A percentile compares a stretch with the other conserved stretches of the same genome.
phyloP scores from a whole-genome alignment of 352 stramenopile genomes.

The Globisporangium iwayamae region DNA sequence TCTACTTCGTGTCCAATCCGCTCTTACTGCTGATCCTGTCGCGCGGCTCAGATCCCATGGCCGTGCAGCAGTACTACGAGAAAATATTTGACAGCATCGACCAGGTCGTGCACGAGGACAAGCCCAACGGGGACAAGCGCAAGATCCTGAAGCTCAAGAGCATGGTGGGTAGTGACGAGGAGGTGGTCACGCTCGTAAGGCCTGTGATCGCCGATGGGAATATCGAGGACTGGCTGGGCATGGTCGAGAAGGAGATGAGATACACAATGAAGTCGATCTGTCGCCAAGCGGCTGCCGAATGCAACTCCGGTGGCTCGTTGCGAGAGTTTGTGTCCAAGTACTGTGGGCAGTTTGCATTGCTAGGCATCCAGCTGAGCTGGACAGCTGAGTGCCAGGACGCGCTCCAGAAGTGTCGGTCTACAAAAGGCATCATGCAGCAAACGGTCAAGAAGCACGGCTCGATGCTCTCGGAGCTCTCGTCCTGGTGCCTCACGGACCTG shows the following conservation, averaged over 20 bases:
- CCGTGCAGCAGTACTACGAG: slow-evolving; percentile 85
- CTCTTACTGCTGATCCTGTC: slow-evolving; percentile 87
- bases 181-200: slow-evolving; percentile 59
- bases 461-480: slow-evolving; percentile 87
- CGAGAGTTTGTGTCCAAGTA: slow-evolving; percentile 72
- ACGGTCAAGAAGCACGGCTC: slow-evolving; percentile 75
- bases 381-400: slow-evolving; percentile 70
- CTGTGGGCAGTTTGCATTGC: slow-evolving; percentile 66
- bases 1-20: slow-evolving; percentile 93
- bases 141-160: slow-evolving; percentile 79
- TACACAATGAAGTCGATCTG: slow-evolving; percentile 63
- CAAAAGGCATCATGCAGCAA: slow-evolving; percentile 84
- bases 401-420: slow-evolving; percentile 70
- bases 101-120: slow-evolving; percentile 68
- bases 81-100: slow-evolving; percentile 85
- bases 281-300: slow-evolving; percentile 55
- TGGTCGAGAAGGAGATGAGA: slow-evolving; percentile 71
- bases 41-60: slow-evolving; percentile 72
- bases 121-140: slow-evolving; percentile 30
- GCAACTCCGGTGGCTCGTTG: slow-evolving; percentile 32
- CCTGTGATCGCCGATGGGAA: slow-evolving; percentile 64
- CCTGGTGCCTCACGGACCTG: slow-evolving; percentile 89
- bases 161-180: slow-evolving; percentile 64
- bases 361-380: slow-evolving; percentile 80
- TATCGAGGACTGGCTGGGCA: slow-evolving; percentile 81